A percentile compares a stretch with the other conserved stretches of the same genome.
phyloP scores from a whole-genome alignment of 805 yeast genomes.

The Brettanomyces sp. region DNA sequence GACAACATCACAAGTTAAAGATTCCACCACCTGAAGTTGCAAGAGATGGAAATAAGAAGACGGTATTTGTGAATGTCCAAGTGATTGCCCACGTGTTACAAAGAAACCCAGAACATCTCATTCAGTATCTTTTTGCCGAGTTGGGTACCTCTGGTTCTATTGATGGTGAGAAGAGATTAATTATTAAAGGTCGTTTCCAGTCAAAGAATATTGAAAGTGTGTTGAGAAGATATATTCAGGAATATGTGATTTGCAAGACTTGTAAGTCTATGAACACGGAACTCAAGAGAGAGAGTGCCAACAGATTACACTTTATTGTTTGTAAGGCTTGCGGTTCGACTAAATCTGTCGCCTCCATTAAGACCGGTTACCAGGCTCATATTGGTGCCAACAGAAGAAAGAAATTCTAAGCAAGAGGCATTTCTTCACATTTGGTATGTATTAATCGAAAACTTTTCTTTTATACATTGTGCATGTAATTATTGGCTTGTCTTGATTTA shows the following conservation, averaged over 20 bases:
- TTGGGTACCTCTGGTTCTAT: conserved; percentile 99
- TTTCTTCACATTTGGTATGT: too few relatives aligned
- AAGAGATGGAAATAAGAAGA: conserved; percentile 96
- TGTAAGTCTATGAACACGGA: conserved; percentile 97
- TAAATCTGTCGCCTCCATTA: conserved; percentile 92
- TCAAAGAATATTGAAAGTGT: conserved; percentile 97
- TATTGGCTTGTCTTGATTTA: too few relatives aligned
- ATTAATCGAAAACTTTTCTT: too few relatives aligned
- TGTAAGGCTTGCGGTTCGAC: conserved; percentile 98
- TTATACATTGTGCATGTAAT: too few relatives aligned
- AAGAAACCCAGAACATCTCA: conserved; percentile 93
- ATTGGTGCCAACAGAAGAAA: conserved; percentile 70
- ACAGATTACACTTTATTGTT: conserved; percentile 93
- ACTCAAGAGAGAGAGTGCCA: conserved; percentile 88
- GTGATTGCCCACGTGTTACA: conserved; percentile 90
- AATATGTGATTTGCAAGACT: conserved; percentile 97
- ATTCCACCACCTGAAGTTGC: conserved; percentile 96
- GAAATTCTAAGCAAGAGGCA: conserved; percentile 25
- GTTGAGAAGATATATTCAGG: conserved; percentile 90
- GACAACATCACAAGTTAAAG: conserved; percentile 85
- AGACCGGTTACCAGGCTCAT: conserved; percentile 99
- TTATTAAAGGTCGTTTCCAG: conserved; percentile 96
- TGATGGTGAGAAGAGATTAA: conserved; percentile 94
- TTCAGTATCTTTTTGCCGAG: conserved; percentile 95
- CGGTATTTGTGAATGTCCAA: conserved; percentile 92